phyloP scores from a whole-genome alignment of 306 rosid genomes.

The Gillenia trifoliata region DNA sequence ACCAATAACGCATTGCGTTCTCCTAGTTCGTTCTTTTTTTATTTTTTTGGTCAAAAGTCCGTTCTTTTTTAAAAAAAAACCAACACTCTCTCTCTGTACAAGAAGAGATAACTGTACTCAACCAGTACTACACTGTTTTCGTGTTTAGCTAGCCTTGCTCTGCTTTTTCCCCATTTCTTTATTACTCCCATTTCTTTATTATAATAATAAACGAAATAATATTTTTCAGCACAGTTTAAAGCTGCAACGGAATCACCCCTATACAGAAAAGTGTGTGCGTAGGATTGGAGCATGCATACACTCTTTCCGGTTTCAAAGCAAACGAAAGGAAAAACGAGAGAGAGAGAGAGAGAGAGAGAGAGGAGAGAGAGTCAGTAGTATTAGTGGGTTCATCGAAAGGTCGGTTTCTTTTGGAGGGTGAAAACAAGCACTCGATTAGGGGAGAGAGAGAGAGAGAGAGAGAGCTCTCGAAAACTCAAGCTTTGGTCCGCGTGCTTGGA shows the following conservation, averaged over 20 bases:
- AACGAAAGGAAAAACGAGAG: constrained; percentile 13
- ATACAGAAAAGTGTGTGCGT: constrained; percentile 43
- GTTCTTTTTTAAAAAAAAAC: too few species aligned
- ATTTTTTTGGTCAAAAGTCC: too few species aligned
- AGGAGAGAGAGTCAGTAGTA: constrained; percentile 27
- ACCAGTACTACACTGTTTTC: constrained; percentile 40
- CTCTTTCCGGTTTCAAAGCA: constrained; percentile 35
- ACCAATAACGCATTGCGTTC: too few species aligned
- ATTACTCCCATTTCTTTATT: not conserved
- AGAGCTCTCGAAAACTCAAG: constrained; percentile 24
- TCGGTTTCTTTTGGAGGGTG: constrained; percentile 57
- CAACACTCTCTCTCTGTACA: not conserved
- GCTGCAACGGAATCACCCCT: constrained; percentile 62
- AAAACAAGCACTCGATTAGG: constrained; percentile 44
- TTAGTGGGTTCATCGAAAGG: constrained; percentile 71
- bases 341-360: constrained; percentile 8
- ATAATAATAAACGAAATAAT: not conserved
- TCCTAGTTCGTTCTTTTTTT: too few species aligned
- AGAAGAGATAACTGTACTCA: constrained; percentile 25
- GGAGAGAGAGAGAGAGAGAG: not conserved
- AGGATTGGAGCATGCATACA: constrained; percentile 68
- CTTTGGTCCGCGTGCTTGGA: constrained; percentile 89
- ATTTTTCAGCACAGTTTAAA: constrained; percentile 45
- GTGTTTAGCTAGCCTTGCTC: constrained; percentile 43
- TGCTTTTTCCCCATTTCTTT: constrained; percentile 30